These are phyloP conservation scores for Petunia hybrid DNA, from an alignment of 305 asterid genomes.

Conservation along the genomic window DNA sequence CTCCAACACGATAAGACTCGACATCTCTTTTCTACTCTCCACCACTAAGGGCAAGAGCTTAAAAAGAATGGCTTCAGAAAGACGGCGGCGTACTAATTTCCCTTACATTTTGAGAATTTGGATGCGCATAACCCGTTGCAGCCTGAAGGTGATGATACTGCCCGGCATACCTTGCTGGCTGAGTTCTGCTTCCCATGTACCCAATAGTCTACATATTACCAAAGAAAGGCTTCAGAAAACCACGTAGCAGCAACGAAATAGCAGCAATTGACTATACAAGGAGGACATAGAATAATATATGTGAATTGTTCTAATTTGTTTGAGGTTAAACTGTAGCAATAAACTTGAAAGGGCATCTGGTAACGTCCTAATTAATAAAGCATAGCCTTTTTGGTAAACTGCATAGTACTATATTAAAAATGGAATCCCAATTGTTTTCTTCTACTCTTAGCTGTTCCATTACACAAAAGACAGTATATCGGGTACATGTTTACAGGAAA, in stretches of 20 bases:
- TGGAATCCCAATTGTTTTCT: neutral
- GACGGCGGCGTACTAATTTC: neutral
- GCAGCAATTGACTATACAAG: neutral
- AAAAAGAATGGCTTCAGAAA: conserved; percentile 5
- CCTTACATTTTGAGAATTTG: conserved; percentile 54
- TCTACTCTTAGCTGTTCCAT: conserved; percentile 5
- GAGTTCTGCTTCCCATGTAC: conserved; percentile 44
- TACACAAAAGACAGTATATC: conserved; percentile 19
- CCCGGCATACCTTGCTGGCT: conserved; percentile 46
- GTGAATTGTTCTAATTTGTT: neutral
- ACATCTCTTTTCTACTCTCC: neutral
- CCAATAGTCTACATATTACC: conserved; percentile 45
- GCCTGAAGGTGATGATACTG: conserved; percentile 49
- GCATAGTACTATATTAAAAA: conserved; percentile 17
- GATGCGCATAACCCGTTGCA: conserved; percentile 47
- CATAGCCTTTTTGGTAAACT: conserved; percentile 16
- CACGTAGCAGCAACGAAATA: conserved; percentile 9
- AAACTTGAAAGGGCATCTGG: conserved; percentile 21
- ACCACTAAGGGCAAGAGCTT: neutral
- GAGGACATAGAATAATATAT: neutral
- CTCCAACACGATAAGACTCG: neutral
- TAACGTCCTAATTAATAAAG: conserved; percentile 17
- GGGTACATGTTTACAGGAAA: neutral
- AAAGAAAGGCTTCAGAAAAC: conserved; percentile 16
- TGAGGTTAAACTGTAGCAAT: neutral